A percentile compares a stretch with the other conserved stretches of the same genome.
phyloP scores from a whole-genome alignment of 2,329 filamentous ascomycete genomes.

The Botrytis deweyae region DNA sequence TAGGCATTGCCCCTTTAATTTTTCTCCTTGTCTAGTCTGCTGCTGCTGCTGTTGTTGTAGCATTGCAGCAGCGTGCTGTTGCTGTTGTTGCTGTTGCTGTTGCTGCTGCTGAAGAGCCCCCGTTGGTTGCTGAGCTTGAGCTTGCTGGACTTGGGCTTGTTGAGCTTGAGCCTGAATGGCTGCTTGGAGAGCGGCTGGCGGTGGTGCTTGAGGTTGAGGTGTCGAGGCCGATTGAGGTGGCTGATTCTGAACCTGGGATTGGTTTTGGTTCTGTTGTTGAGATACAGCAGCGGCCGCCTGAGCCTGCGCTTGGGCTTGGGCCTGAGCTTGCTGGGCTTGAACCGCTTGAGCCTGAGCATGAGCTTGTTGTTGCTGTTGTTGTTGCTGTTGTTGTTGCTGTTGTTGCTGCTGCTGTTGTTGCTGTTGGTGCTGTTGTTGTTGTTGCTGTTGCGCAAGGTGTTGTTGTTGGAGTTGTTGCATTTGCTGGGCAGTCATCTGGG shows the following conservation, averaged over 20 bases:
- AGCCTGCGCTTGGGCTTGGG: constrained; percentile 27
- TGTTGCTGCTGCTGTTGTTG: constrained; percentile 26
- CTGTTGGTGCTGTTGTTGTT: constrained; percentile 48
- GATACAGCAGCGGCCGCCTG: constrained; percentile 44
- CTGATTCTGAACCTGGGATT: constrained; percentile 45
- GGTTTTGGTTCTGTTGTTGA: constrained; percentile 51
- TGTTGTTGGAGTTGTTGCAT: constrained; percentile 48
- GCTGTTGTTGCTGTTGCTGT: constrained; percentile 23
- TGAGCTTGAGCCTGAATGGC: constrained; percentile 41
- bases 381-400: constrained; percentile 18
- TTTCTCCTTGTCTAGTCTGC: constrained; percentile 40
- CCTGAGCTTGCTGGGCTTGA: constrained; percentile 36
- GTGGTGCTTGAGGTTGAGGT: constrained; percentile 42
- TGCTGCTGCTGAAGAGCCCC: constrained; percentile 33
- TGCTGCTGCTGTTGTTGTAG: constrained; percentile 42
- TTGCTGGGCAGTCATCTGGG: constrained; percentile 50
- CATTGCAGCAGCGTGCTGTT: constrained; percentile 31
- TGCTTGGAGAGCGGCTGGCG: constrained; percentile 41
- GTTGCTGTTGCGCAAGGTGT: constrained; percentile 49
- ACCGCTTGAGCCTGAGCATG: constrained; percentile 42
- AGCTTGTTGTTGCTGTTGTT: constrained; percentile 26
- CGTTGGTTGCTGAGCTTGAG: constrained; percentile 40
- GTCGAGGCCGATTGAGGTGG: constrained; percentile 45
- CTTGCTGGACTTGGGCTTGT: constrained; percentile 43
- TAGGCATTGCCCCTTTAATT: constrained; percentile 54